Evolutionary conservation across 1,284 basidiomycete genomes (phyloP).

Genomic region (Pseudozyma hubeiensis): DNA sequence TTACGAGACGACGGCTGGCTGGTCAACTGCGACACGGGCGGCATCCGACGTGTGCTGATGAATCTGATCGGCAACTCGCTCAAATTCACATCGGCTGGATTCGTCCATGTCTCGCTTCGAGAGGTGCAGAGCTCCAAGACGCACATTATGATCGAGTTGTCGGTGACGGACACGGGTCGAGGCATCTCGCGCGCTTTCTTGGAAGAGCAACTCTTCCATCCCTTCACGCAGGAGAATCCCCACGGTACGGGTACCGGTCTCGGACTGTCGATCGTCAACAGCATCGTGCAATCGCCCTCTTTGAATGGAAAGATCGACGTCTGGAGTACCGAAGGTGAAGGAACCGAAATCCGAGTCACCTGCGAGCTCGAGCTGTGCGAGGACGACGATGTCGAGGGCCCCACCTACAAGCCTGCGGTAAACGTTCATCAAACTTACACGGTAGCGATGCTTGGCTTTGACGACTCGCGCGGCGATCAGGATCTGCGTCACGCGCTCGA

Average conservation of each 20-base stretch:
- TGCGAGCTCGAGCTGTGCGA: conserved; percentile 78
- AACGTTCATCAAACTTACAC: conserved; percentile 71
- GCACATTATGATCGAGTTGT: conserved; percentile 82
- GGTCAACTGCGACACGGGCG: conserved; percentile 89
- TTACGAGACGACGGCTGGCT: conserved; percentile 82
- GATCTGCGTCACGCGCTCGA: conserved; percentile 77
- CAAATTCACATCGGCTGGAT: conserved; percentile 89
- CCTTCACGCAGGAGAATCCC: conserved; percentile 90
- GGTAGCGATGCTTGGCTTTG: conserved; percentile 81
- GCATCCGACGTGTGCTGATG: conserved; percentile 90
- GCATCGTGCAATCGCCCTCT: conserved; percentile 85
- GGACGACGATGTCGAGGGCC: conserved; percentile 50
- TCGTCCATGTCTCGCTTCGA: conserved; percentile 84
- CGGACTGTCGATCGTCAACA: conserved; percentile 96
- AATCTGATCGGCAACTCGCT: conserved; percentile 92
- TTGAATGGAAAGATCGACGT: conserved; percentile 87
- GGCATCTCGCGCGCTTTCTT: conserved; percentile 66
- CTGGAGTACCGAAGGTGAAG: conserved; percentile 85
- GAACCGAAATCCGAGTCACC: conserved; percentile 91
- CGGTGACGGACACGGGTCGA: conserved; percentile 91
- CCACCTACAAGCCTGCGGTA: conserved; percentile 70
- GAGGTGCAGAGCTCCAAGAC: conserved; percentile 75
- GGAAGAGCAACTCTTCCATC: conserved; percentile 93
- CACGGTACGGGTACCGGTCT: conserved; percentile 92
- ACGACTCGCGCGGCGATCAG: conserved; percentile 76